phyloP scores from a whole-genome alignment of 306 rosid species.

The Quercus glauca region DNA sequence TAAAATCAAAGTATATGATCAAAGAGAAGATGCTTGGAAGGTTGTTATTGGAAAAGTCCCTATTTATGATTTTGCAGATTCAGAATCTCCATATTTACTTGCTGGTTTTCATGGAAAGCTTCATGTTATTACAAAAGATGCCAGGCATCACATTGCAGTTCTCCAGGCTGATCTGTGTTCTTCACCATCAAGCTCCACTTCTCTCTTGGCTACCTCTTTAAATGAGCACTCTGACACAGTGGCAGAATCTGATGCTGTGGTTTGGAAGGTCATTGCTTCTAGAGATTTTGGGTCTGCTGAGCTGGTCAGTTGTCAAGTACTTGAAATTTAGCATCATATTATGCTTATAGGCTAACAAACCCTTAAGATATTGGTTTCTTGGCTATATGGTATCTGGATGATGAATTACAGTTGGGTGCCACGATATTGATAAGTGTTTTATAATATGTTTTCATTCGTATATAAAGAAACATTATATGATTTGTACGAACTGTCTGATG shows the following conservation, averaged over 20 bases:
- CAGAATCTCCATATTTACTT: slow-evolving; percentile 88
- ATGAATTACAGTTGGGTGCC: not conserved
- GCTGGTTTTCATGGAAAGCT: slow-evolving; percentile 90
- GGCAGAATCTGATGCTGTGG: slow-evolving; percentile 55
- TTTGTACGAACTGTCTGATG: not conserved
- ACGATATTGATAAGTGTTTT: not conserved
- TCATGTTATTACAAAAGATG: slow-evolving; percentile 87
- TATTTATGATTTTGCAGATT: slow-evolving; percentile 67
- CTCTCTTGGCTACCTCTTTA: slow-evolving; percentile 27
- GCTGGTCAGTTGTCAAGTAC: slow-evolving; percentile 87
- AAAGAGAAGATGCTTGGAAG: slow-evolving; percentile 80
- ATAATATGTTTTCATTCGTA: not conserved
- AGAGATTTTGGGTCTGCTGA: slow-evolving; percentile 66
- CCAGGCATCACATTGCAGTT: slow-evolving; percentile 55
- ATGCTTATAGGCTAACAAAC: slow-evolving; percentile 17
- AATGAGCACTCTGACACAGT: slow-evolving; percentile 34
- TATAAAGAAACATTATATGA: not conserved
- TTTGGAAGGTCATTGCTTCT: slow-evolving; percentile 63
- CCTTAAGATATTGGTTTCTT: not conserved
- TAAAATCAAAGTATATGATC: slow-evolving; percentile 87
- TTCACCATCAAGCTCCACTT: slow-evolving; percentile 35
- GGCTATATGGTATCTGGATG: slow-evolving; percentile 1
- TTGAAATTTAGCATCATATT: slow-evolving; percentile 52
- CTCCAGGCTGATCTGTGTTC: slow-evolving; percentile 50
- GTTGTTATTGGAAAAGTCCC: slow-evolving; percentile 81